These are phyloP conservation scores for Alternaria triticimaculans DNA, from an alignment of 2,329 filamentous ascomycete genomes.

Conservation along the genomic window DNA sequence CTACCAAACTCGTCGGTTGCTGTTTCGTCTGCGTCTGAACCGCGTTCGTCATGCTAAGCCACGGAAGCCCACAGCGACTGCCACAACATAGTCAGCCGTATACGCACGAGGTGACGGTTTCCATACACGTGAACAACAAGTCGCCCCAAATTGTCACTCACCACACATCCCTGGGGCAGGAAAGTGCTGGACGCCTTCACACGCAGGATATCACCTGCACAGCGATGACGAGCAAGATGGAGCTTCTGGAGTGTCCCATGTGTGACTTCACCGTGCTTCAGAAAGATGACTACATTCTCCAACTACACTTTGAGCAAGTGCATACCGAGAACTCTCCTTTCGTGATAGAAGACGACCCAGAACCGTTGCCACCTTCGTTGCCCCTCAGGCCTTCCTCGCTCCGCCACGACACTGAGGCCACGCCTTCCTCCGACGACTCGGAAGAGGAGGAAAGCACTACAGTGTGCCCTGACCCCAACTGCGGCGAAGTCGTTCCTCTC, in stretches of 20 bases:
- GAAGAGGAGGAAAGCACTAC: slow-evolving; percentile 40
- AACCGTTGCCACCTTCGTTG: slow-evolving; percentile 33
- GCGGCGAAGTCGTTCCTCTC: slow-evolving; percentile 52
- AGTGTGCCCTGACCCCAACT: slow-evolving; percentile 52
- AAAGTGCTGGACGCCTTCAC: slow-evolving; percentile 5
- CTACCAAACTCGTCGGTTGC: slow-evolving; percentile 9
- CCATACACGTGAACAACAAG: background rate
- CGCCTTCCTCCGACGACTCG: slow-evolving; percentile 40
- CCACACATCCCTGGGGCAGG: background rate
- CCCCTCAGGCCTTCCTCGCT: slow-evolving; percentile 27
- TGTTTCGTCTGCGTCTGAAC: slow-evolving; percentile 3
- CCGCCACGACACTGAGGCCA: slow-evolving; percentile 22
- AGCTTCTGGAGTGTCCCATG: slow-evolving; percentile 43
- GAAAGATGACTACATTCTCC: slow-evolving; percentile 42
- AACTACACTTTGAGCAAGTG: slow-evolving; percentile 50
- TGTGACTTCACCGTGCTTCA: slow-evolving; percentile 41
- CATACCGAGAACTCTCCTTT: slow-evolving; percentile 51
- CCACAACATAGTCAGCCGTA: slow-evolving; percentile 10
- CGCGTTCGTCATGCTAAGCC: slow-evolving; percentile 24
- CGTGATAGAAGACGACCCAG: slow-evolving; percentile 39
- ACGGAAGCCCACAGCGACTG: slow-evolving; percentile 15
- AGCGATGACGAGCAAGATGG: slow-evolving; percentile 26
- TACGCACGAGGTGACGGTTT: slow-evolving; percentile 15
- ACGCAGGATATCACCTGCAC: background rate
- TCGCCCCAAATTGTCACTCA: background rate